phyloP scores from a whole-genome alignment of 257 asterid species.

The Plantago ovata region DNA sequence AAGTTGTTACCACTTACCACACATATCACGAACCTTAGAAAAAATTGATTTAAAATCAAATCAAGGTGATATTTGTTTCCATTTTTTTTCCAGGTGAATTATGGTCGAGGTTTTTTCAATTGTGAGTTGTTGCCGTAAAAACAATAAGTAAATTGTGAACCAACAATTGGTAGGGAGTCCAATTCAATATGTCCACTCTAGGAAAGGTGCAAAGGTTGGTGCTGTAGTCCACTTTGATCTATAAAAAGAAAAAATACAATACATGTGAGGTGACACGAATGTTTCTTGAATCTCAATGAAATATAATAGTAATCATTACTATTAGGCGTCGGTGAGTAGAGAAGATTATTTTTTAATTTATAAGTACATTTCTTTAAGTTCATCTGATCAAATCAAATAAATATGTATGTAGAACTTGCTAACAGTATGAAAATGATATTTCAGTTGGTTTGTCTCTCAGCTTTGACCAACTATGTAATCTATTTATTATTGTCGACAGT shows the following conservation, averaged over 20 bases:
- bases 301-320: not conserved
- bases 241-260: not conserved
- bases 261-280: conserved; percentile 1
- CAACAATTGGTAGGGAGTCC: not conserved
- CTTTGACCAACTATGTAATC: too few relatives aligned
- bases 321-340: conserved; percentile 16
- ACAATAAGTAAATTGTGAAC: not conserved
- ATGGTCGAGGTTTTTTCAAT: too few relatives aligned
- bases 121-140: too few relatives aligned
- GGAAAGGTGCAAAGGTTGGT: not conserved
- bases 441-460: not conserved
- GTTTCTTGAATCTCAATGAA: conserved; percentile 16
- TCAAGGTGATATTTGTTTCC: too few relatives aligned
- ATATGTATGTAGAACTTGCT: too few relatives aligned
- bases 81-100: not conserved
- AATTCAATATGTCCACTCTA: conserved; percentile 1
- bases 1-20: too few relatives aligned
- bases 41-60: too few relatives aligned
- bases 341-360: too few relatives aligned
- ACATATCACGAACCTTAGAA: too few relatives aligned
- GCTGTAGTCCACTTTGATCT: conserved; percentile 15
- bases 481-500: too few relatives aligned
- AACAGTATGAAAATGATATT: conserved; percentile 1
- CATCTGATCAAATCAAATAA: too few relatives aligned
- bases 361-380: too few relatives aligned